Conservation (phyloP, 345 rosid genomes). For the Pistacia vera region DNA sequence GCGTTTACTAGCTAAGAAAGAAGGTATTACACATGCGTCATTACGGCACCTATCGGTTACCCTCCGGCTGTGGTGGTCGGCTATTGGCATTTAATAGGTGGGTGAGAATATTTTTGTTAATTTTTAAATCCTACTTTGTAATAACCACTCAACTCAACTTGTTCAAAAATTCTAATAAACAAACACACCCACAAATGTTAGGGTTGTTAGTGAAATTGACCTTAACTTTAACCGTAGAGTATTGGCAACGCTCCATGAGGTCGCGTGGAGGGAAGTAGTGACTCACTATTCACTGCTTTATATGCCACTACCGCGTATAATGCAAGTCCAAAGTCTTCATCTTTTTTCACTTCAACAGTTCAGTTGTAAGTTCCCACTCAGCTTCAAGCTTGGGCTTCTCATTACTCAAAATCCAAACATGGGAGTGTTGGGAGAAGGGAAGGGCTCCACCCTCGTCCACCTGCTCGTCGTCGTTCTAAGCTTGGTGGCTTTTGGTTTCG, state of each 20-base stretch:
- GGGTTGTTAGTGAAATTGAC: too few species aligned
- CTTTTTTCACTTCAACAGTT: background rate
- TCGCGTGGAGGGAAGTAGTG: background rate
- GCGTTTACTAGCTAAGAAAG: too few species aligned
- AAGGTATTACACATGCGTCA: too few species aligned
- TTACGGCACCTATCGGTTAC: too few species aligned
- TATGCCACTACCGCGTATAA: slow-evolving; percentile 7
- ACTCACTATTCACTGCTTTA: slow-evolving; percentile 6
- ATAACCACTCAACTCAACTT: too few species aligned
- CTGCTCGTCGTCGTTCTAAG: slow-evolving; percentile 70
- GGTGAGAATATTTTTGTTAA: too few species aligned
- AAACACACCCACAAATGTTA: too few species aligned
- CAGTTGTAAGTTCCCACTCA: background rate
- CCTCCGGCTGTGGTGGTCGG: too few species aligned
- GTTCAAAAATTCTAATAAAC: too few species aligned
- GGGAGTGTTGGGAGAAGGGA: slow-evolving; percentile 57
- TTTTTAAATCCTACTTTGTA: too few species aligned
- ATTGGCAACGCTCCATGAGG: background rate
- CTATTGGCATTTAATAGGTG: too few species aligned
- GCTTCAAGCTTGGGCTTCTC: background rate
- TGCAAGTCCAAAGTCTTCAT: background rate
- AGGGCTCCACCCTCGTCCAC: slow-evolving; percentile 74
- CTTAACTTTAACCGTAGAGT: background rate
- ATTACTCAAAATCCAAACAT: background rate
- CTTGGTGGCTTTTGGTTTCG: slow-evolving; percentile 88